Conservation (phyloP, 768 basidiomycete genomes). For the Trametes cingulata region DNA sequence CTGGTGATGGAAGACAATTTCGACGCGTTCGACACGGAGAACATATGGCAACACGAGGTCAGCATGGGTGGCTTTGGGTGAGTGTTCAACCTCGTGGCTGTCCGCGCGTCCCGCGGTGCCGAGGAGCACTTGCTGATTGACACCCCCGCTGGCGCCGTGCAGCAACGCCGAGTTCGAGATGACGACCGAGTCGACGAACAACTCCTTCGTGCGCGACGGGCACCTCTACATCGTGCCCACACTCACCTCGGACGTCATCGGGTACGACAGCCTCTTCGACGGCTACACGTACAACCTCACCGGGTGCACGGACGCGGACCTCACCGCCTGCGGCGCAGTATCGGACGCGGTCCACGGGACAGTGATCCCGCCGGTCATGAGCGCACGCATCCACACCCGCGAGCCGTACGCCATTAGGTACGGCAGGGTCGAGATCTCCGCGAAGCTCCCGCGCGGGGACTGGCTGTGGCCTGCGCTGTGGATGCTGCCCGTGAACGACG, state of each 20-base stretch:
- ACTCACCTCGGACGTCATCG: constrained; percentile 71
- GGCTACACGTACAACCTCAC: constrained; percentile 80
- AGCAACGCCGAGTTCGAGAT: constrained; percentile 85
- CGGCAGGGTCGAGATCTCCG: constrained; percentile 81
- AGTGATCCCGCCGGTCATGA: constrained; percentile 83
- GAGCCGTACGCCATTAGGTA: constrained; percentile 72
- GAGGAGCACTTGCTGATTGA: neutral
- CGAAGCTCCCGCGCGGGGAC: constrained; percentile 75
- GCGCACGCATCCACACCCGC: constrained; percentile 76
- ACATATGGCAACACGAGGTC: constrained; percentile 71
- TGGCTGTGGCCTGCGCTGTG: constrained; percentile 77
- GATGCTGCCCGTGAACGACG: constrained; percentile 72
- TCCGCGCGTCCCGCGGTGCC: neutral
- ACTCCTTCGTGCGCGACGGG: constrained; percentile 73
- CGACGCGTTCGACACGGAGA: constrained; percentile 54
- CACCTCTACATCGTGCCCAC: constrained; percentile 85
- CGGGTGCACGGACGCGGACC: constrained; percentile 65
- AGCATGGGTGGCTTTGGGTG: constrained; percentile 84
- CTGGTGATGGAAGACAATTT: constrained; percentile 80
- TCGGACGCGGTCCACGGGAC: constrained; percentile 64
- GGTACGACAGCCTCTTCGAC: constrained; percentile 53
- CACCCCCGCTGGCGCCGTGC: neutral
- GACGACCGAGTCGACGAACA: constrained; percentile 70
- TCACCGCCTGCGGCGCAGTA: constrained; percentile 63
- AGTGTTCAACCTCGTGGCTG: constrained; percentile 29